Evolutionary conservation across 2,329 filamentous ascomycete species (phyloP), one percentile per base, ranked within the genome.

Genomic region (Aphanoascus verrucosus): DNA sequence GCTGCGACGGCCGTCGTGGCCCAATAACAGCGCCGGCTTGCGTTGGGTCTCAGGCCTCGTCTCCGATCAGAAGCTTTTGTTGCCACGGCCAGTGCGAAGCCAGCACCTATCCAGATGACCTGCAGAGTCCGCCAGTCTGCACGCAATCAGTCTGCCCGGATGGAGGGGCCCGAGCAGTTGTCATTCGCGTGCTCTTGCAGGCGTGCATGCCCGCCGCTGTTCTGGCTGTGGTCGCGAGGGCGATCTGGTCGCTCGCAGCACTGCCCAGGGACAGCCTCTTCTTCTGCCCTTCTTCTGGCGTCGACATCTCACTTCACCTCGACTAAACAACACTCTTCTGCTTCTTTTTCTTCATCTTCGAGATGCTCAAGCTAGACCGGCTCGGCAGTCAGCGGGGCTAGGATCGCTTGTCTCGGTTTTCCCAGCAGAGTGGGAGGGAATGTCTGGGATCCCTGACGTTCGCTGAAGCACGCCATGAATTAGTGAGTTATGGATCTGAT

Each of bases 401-500:
- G n/a, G 32, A 15, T 45, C 42, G 40, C 6, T 42, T 49, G 46
- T 40, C 37, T 38, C 8, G 34, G 34, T 15, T 41, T 28, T n/a
- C 46, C 34, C 11, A 32, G 23, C 14, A 5, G 4, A 34, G 23
- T 20, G 11, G n/a, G 23, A 14, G 23, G 23, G 14, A 12, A 5
- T 44, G 49, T 52, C 49, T 45, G 32, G 49, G 49, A 52, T 44
- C 49, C 41, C 41, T 28, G 31, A 52, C 49, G 37, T n/a, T 38
- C 11, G 40, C 32, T 52, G 49, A 52, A 52, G 28, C 49, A 51
- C 34, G 17, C 20, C 31, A 9, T 31, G 28, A 52, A 14, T 37
- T 38, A 23, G 40, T 52, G 49, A 52, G 49, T 44, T 52, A 40
- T 52, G 49, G 49, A 52, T 20, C 17, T 44, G 41, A 19, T 44